Evolutionary conservation across 495 filamentous ascomycete genomes (phyloP).

Genomic region (Aspergillus olivimuriae): DNA sequence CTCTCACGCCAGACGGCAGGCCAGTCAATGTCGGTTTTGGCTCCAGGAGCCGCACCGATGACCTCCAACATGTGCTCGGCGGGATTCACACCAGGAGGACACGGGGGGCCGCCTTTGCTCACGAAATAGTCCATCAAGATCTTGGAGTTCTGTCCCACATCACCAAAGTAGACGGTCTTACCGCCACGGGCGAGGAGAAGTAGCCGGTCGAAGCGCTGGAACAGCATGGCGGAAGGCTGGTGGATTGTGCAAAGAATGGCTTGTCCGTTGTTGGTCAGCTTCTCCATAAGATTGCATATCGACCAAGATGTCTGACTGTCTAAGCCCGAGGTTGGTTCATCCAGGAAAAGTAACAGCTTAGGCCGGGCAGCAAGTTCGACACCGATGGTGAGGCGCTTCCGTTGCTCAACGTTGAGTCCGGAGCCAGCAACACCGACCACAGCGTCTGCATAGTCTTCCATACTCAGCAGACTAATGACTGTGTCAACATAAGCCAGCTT

Average conservation of each 20-base stretch:
- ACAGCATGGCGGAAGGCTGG: constrained; percentile 78
- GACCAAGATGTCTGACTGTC: constrained; percentile 78
- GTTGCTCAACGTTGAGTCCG: constrained; percentile 76
- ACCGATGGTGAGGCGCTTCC: constrained; percentile 76
- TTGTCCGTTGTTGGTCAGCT: constrained; percentile 73
- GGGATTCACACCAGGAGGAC: constrained; percentile 53
- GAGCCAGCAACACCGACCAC: constrained; percentile 19
- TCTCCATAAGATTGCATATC: constrained; percentile 65
- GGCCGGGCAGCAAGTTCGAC: constrained; percentile 81
- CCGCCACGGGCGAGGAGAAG: constrained; percentile 69
- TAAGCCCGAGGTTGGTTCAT: constrained; percentile 75
- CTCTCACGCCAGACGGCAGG: constrained; percentile 63
- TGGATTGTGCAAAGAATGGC: constrained; percentile 86
- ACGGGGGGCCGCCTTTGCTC: constrained; percentile 56
- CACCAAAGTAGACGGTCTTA: constrained; percentile 73
- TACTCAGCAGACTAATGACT: constrained; percentile 83
- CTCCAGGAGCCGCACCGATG: constrained; percentile 73
- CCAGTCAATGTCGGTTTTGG: constrained; percentile 65
- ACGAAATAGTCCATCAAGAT: constrained; percentile 57
- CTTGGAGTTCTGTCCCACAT: constrained; percentile 64
- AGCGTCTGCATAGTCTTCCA: constrained; percentile 44
- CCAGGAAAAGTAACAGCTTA: constrained; percentile 69
- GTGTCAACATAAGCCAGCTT: constrained; percentile 84
- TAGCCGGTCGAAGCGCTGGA: constrained; percentile 81
- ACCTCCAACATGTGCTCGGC: constrained; percentile 89